Evolutionary conservation across 2,329 filamentous ascomycete species (phyloP).

Genomic region (Massarina eburnea): DNA sequence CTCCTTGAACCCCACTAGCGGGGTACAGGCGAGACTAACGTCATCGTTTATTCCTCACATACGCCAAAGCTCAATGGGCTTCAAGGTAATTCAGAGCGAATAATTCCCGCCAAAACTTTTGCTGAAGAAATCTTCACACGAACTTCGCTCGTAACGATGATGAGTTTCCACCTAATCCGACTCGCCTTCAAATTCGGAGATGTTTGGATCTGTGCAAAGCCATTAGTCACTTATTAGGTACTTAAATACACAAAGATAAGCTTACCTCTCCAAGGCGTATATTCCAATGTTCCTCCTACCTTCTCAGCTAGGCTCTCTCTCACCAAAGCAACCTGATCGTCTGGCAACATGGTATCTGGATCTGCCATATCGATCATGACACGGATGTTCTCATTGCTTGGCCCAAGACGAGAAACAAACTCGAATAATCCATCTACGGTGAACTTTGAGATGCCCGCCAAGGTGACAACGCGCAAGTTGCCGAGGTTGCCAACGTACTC

Average conservation of each 20-base stretch:
- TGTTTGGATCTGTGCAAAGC: constrained; percentile 6
- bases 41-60: constrained; percentile 1
- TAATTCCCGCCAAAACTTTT: background rate
- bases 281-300: constrained; percentile 48
- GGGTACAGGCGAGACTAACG: constrained; percentile 20
- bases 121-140: background rate
- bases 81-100: background rate
- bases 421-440: constrained; percentile 53
- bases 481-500: constrained; percentile 48
- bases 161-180: constrained; percentile 6
- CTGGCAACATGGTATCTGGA: constrained; percentile 43
- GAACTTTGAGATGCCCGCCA: constrained; percentile 60
- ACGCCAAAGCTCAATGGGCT: background rate
- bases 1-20: constrained; percentile 25
- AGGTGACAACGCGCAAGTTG: constrained; percentile 55
- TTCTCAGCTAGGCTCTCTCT: constrained; percentile 42
- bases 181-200: constrained; percentile 15
- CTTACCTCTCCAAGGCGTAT: constrained; percentile 48
- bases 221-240: background rate
- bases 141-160: background rate
- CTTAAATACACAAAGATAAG: background rate
- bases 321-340: constrained; percentile 43
- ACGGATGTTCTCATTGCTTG: constrained; percentile 46
- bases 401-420: constrained; percentile 46
- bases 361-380: constrained; percentile 50